A percentile compares a stretch with the other conserved stretches of the same genome.
Evolutionary conservation across 371 early-diverging fungal species (phyloP).

Genomic region (Enterospora canceri): DNA sequence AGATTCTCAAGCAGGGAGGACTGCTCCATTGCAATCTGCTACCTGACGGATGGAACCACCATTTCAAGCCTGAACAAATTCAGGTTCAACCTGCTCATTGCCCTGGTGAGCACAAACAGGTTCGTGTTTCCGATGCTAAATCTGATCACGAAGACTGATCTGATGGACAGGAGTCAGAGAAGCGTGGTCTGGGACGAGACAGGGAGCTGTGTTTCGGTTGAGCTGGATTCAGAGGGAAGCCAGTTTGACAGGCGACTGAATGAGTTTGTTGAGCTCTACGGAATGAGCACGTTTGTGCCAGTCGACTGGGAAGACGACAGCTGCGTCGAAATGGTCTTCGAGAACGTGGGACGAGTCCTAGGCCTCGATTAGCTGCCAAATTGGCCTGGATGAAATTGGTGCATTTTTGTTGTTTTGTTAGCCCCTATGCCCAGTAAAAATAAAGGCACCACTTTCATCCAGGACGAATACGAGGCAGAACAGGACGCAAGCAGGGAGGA

Average conservation of each 20-base stretch:
- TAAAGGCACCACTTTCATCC: not conserved
- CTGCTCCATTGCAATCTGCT: slow-evolving; percentile 66
- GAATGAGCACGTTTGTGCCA: too few species aligned
- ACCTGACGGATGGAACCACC: slow-evolving; percentile 79
- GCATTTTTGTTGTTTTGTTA: not conserved
- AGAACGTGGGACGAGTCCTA: too few species aligned
- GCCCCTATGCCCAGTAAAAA: not conserved
- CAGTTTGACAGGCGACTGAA: too few species aligned
- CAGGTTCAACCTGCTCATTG: slow-evolving; percentile 69
- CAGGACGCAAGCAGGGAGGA: not conserved
- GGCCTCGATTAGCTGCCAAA: too few species aligned
- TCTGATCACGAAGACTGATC: slow-evolving; percentile 88
- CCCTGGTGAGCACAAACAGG: slow-evolving; percentile 77
- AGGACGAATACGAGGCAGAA: not conserved
- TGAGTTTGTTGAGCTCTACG: too few species aligned
- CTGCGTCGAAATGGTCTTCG: too few species aligned
- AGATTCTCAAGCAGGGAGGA: slow-evolving; percentile 50
- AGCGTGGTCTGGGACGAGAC: too few species aligned
- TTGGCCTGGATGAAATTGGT: too few species aligned
- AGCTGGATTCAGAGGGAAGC: too few species aligned
- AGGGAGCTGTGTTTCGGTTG: too few species aligned
- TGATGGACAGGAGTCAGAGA: too few species aligned
- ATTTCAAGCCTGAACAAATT: slow-evolving; percentile 79
- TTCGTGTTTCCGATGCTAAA: slow-evolving; percentile 83
- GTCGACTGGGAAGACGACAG: too few species aligned